Percentiles rank a stretch among this genome's conserved stretches.
These are phyloP conservation scores for Trypanosoma rangeli DNA, from an alignment of 208 protist species.

Conservation along the genomic window DNA sequence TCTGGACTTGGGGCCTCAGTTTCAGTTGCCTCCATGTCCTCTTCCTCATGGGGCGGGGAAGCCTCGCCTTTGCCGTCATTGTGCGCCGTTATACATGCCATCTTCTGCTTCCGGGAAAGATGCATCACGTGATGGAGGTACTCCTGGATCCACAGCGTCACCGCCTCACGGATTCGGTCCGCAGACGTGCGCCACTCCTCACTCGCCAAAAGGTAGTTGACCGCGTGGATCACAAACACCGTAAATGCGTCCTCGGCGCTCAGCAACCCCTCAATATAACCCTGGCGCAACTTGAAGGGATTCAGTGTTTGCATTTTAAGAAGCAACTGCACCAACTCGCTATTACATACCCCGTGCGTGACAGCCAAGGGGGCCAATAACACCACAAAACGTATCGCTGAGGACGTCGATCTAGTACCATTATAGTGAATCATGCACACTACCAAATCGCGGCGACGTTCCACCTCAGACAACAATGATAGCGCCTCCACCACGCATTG, in stretches of 20 bases:
- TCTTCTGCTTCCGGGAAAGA: slow-evolving; percentile 6
- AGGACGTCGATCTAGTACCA: slow-evolving; percentile 20
- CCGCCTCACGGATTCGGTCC: slow-evolving; percentile 16
- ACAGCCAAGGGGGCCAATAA: slow-evolving; percentile 38
- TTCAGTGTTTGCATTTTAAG: slow-evolving; percentile 41
- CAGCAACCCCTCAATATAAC: slow-evolving; percentile 13
- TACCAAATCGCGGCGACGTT: slow-evolving; percentile 27
- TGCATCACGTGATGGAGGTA: slow-evolving; percentile 27
- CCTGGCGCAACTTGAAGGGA: slow-evolving; percentile 27
- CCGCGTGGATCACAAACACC: slow-evolving; percentile 25
- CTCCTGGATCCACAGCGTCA: slow-evolving; percentile 26
- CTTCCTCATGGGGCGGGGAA: not conserved
- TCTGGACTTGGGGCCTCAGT: slow-evolving; percentile 2
- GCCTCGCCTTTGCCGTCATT: not conserved
- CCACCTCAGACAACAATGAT: slow-evolving; percentile 9
- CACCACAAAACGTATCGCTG: slow-evolving; percentile 40
- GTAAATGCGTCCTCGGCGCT: slow-evolving; percentile 17
- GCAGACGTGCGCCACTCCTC: slow-evolving; percentile 26
- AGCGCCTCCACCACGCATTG: slow-evolving; percentile 20
- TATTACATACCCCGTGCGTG: slow-evolving; percentile 21
- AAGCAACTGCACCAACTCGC: slow-evolving; percentile 34
- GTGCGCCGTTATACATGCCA: not conserved
- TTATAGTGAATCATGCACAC: slow-evolving; percentile 38
- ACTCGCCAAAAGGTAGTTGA: slow-evolving; percentile 28
- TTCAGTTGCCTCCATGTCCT: not conserved